A percentile compares a stretch with the other conserved stretches of the same genome.
Conservation (phyloP, 495 filamentous ascomycete genomes). For the Pseudevernia furfuracea region DNA sequence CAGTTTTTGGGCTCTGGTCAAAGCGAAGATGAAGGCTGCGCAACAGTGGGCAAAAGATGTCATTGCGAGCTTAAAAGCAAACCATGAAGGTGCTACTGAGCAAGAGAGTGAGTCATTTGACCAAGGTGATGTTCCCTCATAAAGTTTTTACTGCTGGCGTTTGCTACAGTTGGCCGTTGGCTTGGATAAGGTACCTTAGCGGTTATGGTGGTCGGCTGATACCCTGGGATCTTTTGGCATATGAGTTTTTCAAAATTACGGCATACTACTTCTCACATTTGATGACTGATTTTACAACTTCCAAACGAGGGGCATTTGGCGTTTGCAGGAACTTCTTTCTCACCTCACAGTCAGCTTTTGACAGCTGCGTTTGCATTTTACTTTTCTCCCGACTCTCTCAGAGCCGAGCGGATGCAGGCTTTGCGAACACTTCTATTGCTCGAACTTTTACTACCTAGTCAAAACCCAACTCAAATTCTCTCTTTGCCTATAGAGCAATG, state of each 20-base stretch:
- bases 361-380: neutral
- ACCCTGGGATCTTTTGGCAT: constrained; percentile 6
- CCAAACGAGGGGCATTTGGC: neutral
- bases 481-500: neutral
- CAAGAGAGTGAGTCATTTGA: constrained; percentile 8
- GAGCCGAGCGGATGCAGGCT: neutral
- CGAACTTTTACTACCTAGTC: neutral
- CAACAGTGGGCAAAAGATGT: constrained; percentile 22
- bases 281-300: neutral
- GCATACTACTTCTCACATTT: neutral
- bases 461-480: neutral
- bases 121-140: constrained; percentile 13
- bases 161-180: neutral
- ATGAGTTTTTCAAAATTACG: neutral
- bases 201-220: constrained; percentile 13
- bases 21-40: constrained; percentile 22
- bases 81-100: constrained; percentile 5
- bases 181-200: constrained; percentile 5
- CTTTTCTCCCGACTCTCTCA: neutral
- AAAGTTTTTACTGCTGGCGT: neutral
- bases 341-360: neutral
- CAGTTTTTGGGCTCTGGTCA: constrained; percentile 19
- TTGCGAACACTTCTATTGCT: neutral
- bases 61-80: constrained; percentile 11
- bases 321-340: neutral